Base-by-base conservation (phyloP, 345 rosid species). In the Heritiera fomes region DNA sequence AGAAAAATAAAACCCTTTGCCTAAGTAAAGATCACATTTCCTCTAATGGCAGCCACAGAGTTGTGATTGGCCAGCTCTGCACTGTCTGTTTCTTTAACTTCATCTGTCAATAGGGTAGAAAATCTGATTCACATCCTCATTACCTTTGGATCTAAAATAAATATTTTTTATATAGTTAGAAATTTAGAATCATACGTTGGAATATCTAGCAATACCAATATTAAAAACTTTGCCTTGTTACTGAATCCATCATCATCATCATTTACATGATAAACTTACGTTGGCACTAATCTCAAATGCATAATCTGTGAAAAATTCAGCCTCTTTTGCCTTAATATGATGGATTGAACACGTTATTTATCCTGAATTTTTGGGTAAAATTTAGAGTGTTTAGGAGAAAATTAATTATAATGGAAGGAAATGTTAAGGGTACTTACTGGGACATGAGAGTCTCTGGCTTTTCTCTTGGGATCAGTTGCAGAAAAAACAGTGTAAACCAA, bases 401-500 rank as follows among this genome's bases (percentile, higher is more conserved):
- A 32, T 2, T 5, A 41, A 7, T 23, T 1, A 41, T 34, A 28
- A 64, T 8, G n/a, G 2, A 23, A 63, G 2, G n/a, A 14, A 14
- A 32, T 2, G 60, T 5, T 46, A 34, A 4, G 47, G 47, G 40
- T 64, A 75, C 91, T 56, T 88, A 94, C 98, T 9, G 97, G 98
- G 68, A 94, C 88, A 80, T 91, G 96, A 79, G 98, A 94, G 90
- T 94, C 98, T 23, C 96, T 84, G 3, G 98, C 97, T 46, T 74
- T 94, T 58, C 96, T 84, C 87, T 92, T 91, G 18, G 98, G 97
- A 75, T 94, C 92, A 0, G 96, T 94, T 68, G 98, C 96, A 1
- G 98, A 94, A 87, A 94, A 92, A 55, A 94, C 98, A 0, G 97
- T 94, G 87, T 94, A 94, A 40, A 94, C 97, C 73, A 94, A 82